Evolutionary conservation across 495 filamentous ascomycete genomes (phyloP), one percentile per base, ranked within the genome.

Genomic region (Tuber calosporum): DNA sequence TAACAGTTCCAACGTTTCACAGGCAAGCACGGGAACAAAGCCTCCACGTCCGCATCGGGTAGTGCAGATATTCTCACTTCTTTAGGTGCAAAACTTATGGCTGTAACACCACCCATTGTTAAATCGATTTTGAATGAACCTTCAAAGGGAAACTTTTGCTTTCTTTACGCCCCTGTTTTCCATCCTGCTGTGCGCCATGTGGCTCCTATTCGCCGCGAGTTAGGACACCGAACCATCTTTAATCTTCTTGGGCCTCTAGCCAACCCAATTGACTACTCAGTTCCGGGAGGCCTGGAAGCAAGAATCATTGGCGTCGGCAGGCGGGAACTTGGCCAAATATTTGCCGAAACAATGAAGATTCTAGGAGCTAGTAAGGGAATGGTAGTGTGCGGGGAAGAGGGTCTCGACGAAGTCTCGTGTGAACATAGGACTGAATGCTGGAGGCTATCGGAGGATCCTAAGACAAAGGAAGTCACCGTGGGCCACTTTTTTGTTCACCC

Each of bases 141-240:
- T 22, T 40, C 69, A 15, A 82, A 85, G 43, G 91, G 89, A 74
- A 97, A 93, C 83, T 99, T 98, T 84, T 90, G 91, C 70, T 99
- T 99, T 84, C 89, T 99, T 40, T 99, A 95, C 82, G 96, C 96
- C 0, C 96, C 94, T 39, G 90, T 93, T 76, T 99, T 97, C 86
- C 96, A 99, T 84, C 92, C 92, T 0, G 93, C 91, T 53, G 97
- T 98, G 91, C 87, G 87, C 77, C 87, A 93, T 81, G 93, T 94
- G 34, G 93, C 93, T 19, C 86, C 89, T 9, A 90, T 97, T 73
- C 90, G 96, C 34, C 90, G 87, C 73, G 89, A 91, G 80, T 87
- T 99, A 15, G 93, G 93, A 69, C 92, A 93, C 83, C 88, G 94
- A 66, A 98, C 95, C 1, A 93, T 99, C 79, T 99, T 98, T 88